Evolutionary conservation across 2,329 filamentous ascomycete species (phyloP).

Genomic region (Arthroderma sp.): DNA sequence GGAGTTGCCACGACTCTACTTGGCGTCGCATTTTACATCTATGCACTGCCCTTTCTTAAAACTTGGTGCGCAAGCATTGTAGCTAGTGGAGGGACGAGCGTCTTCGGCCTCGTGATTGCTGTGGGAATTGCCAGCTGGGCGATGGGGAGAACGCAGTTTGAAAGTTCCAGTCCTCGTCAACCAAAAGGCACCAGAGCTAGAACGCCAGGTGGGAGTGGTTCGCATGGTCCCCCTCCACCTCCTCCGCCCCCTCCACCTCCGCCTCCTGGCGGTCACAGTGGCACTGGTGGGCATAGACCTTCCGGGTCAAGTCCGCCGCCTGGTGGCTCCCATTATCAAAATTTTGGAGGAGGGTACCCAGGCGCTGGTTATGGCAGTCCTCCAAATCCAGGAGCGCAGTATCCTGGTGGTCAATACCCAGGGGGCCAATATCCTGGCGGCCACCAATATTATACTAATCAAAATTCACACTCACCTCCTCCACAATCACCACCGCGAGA

Average conservation of each 20-base stretch:
- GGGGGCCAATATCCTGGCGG: conserved; percentile 9
- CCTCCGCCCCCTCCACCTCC: conserved; percentile 14
- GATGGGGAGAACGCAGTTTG: conserved; percentile 50
- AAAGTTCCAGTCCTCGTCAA: conserved; percentile 29
- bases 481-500: conserved; percentile 3
- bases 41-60: conserved; percentile 58
- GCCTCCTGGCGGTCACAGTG: conserved; percentile 10
- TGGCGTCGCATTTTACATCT: conserved; percentile 57
- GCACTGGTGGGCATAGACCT: conserved; percentile 14
- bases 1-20: conserved; percentile 68
- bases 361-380: conserved; percentile 16
- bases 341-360: conserved; percentile 17
- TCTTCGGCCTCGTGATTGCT: conserved; percentile 56
- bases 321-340: conserved; percentile 16
- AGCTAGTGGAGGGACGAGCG: conserved; percentile 58
- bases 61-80: conserved; percentile 60
- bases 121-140: conserved; percentile 71
- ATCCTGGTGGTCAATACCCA: conserved; percentile 15
- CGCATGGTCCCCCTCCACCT: conserved; percentile 18
- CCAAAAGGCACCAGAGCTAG: conserved; percentile 8
- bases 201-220: conserved; percentile 19
- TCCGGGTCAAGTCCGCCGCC: conserved; percentile 7
- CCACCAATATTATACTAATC: conserved; percentile 7
- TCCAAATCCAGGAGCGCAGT: conserved; percentile 19
- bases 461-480: conserved; percentile 3